Base-by-base conservation (phyloP, 2,329 filamentous ascomycete species). In the Xylariaceae sp. region DNA sequence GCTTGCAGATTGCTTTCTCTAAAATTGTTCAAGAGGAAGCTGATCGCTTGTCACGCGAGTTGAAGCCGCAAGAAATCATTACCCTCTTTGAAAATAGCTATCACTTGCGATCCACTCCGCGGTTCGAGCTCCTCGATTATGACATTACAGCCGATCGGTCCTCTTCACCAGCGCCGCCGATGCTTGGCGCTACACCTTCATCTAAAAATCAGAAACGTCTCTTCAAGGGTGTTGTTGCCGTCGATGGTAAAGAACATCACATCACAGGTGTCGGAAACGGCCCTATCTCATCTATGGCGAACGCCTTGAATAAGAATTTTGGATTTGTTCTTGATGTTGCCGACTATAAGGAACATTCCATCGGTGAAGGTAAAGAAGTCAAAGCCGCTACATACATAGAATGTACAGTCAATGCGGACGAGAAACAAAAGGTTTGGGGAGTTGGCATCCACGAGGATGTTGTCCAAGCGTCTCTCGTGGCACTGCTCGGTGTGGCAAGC, bases 321-420 rank as follows among this genome's bases (percentile, higher is more conserved):
- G 89, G 89, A 51, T 86, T 97, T 56, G 86, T 95, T 63, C 76
- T 97, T 19, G 92, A 97, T 65, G 90, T 97, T 45, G 82, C 85
- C 41, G 90, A 96, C 68, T 97, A 97, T 76, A 96, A 95, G 75
- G 94, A 97, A 70, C 92, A 97, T 71, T 87, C 91, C 27, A 90
- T 97, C 59, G 90, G 90, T 57, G 76, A 78, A 45, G 89, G 89
- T 53, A 81, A 83, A 49, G 82, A 90, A 53, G 89, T 92, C 58
- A 95, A 95, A 75, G 92, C 92, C n/a, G 92, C 90, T 2, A 89
- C 91, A 2, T 97, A 95, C 66, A 95, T 97, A 56, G 89, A 96
- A 69, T 96, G 90, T 70, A 90, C 80, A 27, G 78, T 84, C 17
- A 27, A 27, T 27, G 71, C 80, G 4, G 82, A 80, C 42, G 85